Evolutionary conservation across 192 early-diverging fungal species (phyloP), one percentile per base, ranked within the genome.

Genomic region (Backusella sp.): DNA sequence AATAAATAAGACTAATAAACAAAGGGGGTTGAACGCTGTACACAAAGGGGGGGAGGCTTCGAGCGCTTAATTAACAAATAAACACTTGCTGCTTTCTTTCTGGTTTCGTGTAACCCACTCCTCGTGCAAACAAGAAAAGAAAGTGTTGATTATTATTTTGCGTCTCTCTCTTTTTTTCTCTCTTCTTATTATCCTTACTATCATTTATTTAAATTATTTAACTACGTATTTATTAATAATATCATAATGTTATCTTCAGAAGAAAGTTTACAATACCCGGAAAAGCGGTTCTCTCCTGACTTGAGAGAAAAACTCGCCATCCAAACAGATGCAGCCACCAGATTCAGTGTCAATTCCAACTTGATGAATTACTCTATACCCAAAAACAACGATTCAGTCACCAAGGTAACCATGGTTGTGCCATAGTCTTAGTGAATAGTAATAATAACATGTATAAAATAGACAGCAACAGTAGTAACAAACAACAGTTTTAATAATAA

Each of bases 301-400:
- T 62, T 62, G 56, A 62, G 56, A 26, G 56, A 62, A 62, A 62
- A 62, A 14, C n/a, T 69, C 34, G 21, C n/a, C 34, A 36, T 69
- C 37, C 35, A 35, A 26, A 21, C 42, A 19, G 56, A 73, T 39
- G 35, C 28, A 23, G 32, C 52, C 17, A 46, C 77, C 12, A 41
- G 82, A 66, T 83, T 83, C 68, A 80, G 78, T 70, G 73, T 83
- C 36, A 83, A 83, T 66, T 79, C 78, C 14, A 80, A 83, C 72
- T 66, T 83, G 8, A 83, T 83, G 82, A 83, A 83, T 53, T 83
- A 83, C 53, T 83, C 82, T 42, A 83, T 83, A 72, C 82, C 82
- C 15, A 76, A 83, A 49, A 73, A 79, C 52, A 62, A 77, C 21
- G n/a, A 56, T 23, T 37, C 77, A 76, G 76, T 81, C 70, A 65